Evolutionary conservation across 1,284 basidiomycete genomes (phyloP).

Genomic region (Cutaneotrichosporon cutaneum): DNA sequence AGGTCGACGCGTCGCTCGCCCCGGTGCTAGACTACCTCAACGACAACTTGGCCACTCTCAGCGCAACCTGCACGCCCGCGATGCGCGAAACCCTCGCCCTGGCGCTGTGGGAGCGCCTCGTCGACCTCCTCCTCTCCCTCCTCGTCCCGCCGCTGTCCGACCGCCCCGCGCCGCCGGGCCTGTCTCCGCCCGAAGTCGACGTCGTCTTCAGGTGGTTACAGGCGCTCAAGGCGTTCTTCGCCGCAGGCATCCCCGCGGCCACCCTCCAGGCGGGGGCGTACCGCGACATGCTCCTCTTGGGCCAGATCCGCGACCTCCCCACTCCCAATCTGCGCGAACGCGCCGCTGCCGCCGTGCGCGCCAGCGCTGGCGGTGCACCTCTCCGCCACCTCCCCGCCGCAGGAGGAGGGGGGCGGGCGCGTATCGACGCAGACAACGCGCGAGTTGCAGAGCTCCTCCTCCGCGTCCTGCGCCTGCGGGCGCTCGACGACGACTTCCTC

Average conservation of each 20-base stretch:
- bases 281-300: slow-evolving; percentile 49
- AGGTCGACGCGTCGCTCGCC: slow-evolving; percentile 43
- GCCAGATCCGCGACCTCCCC: slow-evolving; percentile 51
- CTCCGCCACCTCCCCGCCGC: not conserved
- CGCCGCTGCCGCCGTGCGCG: slow-evolving; percentile 43
- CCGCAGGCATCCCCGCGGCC: slow-evolving; percentile 47
- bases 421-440: slow-evolving; percentile 38
- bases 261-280: slow-evolving; percentile 43
- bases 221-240: slow-evolving; percentile 50
- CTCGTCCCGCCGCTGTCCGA: slow-evolving; percentile 50
- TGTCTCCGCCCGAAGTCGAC: slow-evolving; percentile 38
- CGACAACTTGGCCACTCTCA: slow-evolving; percentile 49
- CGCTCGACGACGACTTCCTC: slow-evolving; percentile 39
- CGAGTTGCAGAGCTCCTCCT: slow-evolving; percentile 50
- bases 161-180: slow-evolving; percentile 28
- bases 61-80: slow-evolving; percentile 37
- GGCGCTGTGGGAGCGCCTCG: slow-evolving; percentile 43
- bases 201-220: slow-evolving; percentile 52
- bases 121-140: slow-evolving; percentile 47
- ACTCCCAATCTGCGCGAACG: slow-evolving; percentile 43
- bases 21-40: slow-evolving; percentile 50
- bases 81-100: slow-evolving; percentile 37
- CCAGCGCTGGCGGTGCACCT: slow-evolving; percentile 3
- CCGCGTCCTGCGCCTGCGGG: slow-evolving; percentile 47
- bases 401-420: slow-evolving; percentile 16